A percentile compares a stretch with the other conserved stretches of the same genome.
These are phyloP conservation scores for Sarcodon aspratus DNA, from an alignment of 768 basidiomycete species.

Conservation along the genomic window DNA sequence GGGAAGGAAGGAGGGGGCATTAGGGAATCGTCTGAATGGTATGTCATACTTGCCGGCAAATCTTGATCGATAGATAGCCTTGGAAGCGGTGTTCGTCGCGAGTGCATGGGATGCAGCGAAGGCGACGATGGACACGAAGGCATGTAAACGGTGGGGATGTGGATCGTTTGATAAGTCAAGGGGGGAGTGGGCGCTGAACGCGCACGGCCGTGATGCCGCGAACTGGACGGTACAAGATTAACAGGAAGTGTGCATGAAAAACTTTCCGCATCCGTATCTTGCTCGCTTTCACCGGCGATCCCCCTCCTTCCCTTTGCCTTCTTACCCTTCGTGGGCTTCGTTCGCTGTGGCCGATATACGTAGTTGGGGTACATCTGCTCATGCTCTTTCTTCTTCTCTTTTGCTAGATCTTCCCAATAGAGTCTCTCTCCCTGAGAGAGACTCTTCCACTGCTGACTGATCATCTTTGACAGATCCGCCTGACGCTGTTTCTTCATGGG, in stretches of 20 bases:
- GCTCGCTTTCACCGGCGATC: constrained; percentile 40
- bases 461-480: constrained; percentile 73
- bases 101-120: constrained; percentile 42
- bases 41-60: constrained; percentile 25
- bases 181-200: constrained; percentile 54
- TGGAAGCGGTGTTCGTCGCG: constrained; percentile 43
- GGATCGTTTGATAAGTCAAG: constrained; percentile 54
- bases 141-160: constrained; percentile 52
- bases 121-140: constrained; percentile 59
- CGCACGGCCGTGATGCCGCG: constrained; percentile 22
- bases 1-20: constrained; percentile 29
- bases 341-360: constrained; percentile 66
- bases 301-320: constrained; percentile 25
- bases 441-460: constrained; percentile 72
- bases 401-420: constrained; percentile 68
- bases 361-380: constrained; percentile 66
- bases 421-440: constrained; percentile 53
- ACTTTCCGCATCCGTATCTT: constrained; percentile 39
- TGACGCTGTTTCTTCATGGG: constrained; percentile 65
- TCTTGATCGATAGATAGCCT: constrained; percentile 24
- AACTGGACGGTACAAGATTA: constrained; percentile 15
- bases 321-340: constrained; percentile 42
- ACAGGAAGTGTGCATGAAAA: constrained; percentile 33
- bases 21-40: constrained; percentile 46
- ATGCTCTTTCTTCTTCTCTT: constrained; percentile 74